These are phyloP conservation scores for Xylaria sp. DNA, from an alignment of 2,329 filamentous ascomycete species.

Conservation along the genomic window DNA sequence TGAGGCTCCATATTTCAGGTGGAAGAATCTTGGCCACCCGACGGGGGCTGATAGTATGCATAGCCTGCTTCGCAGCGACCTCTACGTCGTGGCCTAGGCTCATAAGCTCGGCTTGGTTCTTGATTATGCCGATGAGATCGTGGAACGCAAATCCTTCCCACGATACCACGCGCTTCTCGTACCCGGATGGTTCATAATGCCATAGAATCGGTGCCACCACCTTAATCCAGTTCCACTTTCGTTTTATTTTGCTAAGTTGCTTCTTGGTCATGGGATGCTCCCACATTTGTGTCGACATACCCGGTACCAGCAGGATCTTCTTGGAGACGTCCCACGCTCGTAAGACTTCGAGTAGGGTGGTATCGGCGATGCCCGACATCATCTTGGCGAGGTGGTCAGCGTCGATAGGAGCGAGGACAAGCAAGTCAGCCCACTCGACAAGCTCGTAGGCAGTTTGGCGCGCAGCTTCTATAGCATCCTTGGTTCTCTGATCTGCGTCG, in stretches of 20 bases:
- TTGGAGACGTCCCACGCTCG: conserved; percentile 90
- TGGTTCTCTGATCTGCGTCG: conserved; percentile 50
- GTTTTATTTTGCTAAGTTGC: conserved; percentile 82
- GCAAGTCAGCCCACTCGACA: conserved; percentile 87
- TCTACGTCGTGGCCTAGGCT: conserved; percentile 78
- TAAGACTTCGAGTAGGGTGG: conserved; percentile 80
- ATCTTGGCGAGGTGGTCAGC: conserved; percentile 87
- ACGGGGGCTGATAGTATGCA: conserved; percentile 52
- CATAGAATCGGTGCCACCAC: conserved; percentile 84
- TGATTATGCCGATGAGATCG: conserved; percentile 77
- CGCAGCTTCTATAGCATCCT: conserved; percentile 61
- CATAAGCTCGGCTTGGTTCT: conserved; percentile 80
- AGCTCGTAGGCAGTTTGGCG: conserved; percentile 69
- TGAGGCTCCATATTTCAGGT: conserved; percentile 87
- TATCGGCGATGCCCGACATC: conserved; percentile 85
- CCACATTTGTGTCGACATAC: conserved; percentile 91
- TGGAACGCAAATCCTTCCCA: conserved; percentile 69
- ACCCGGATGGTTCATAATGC: conserved; percentile 69
- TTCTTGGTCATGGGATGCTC: conserved; percentile 89
- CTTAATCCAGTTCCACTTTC: conserved; percentile 88
- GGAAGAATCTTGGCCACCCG: conserved; percentile 66
- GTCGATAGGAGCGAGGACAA: conserved; percentile 86
- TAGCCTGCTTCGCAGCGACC: conserved; percentile 56
- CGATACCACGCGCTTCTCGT: conserved; percentile 62
- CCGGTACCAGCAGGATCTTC: conserved; percentile 83